A percentile compares a stretch with the other conserved stretches of the same genome.
These are phyloP conservation scores for Vitis labrusca DNA, from an alignment of 164 flowering plant species.

Conservation along the genomic window DNA sequence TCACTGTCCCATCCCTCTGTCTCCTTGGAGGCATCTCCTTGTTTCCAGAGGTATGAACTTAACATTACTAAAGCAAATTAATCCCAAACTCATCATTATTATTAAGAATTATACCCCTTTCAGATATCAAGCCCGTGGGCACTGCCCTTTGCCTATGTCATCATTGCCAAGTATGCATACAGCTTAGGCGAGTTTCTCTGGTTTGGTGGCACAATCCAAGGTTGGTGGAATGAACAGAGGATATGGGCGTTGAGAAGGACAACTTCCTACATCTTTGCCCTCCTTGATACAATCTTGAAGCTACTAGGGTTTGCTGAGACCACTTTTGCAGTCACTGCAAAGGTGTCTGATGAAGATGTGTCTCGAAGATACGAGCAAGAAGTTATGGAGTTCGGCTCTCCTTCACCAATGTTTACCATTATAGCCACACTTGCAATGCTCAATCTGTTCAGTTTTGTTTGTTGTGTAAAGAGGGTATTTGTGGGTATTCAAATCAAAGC, in stretches of 20 bases:
- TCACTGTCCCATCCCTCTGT: conserved; percentile 26
- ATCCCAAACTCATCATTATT: neutral
- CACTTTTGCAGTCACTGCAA: conserved; percentile 26
- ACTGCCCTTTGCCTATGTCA: conserved; percentile 41
- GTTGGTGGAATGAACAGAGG: conserved; percentile 35
- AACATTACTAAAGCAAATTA: conserved; percentile 9
- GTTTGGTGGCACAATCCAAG: conserved; percentile 26
- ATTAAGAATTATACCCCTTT: conserved; percentile 22
- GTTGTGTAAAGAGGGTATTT: conserved; percentile 13
- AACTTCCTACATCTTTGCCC: conserved; percentile 23
- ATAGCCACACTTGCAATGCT: conserved; percentile 24
- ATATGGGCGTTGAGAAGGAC: conserved; percentile 23
- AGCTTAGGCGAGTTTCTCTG: conserved; percentile 33
- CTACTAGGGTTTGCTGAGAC: conserved; percentile 22
- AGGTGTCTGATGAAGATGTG: conserved; percentile 31
- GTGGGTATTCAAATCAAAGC: neutral
- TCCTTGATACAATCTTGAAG: conserved; percentile 17
- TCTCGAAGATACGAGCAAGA: conserved; percentile 29
- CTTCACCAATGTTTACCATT: conserved; percentile 35
- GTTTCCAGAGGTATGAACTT: conserved; percentile 23
- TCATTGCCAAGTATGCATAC: conserved; percentile 16
- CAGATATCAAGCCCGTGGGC: conserved; percentile 55
- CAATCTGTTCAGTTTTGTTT: conserved; percentile 19
- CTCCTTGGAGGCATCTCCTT: conserved; percentile 24
- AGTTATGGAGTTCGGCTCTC: conserved; percentile 35